These are phyloP conservation scores for Saccharata proteae DNA, from an alignment of 2,329 filamentous ascomycete genomes.

Conservation along the genomic window DNA sequence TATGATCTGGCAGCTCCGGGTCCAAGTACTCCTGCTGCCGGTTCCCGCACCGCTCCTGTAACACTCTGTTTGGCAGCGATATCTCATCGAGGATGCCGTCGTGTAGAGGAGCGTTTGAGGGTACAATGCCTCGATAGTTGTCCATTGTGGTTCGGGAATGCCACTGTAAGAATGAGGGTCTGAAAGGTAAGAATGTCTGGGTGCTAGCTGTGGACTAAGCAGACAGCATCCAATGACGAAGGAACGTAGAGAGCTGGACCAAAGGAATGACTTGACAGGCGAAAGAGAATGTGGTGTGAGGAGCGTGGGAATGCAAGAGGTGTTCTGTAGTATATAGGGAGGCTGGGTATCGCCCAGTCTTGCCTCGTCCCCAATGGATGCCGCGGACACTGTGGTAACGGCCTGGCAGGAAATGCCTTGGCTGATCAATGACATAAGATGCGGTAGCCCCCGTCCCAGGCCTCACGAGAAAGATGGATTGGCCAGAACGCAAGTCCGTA, in stretches of 20 bases:
- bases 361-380: slow-evolving; percentile 8
- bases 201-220: slow-evolving; percentile 16
- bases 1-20: slow-evolving; percentile 11
- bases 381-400: slow-evolving; percentile 8
- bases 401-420: slow-evolving; percentile 9
- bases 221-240: slow-evolving; percentile 17
- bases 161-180: slow-evolving; percentile 11
- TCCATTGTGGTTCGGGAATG: slow-evolving; percentile 11
- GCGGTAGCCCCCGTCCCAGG: slow-evolving; percentile 6
- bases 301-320: slow-evolving; percentile 22
- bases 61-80: slow-evolving; percentile 19
- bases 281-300: slow-evolving; percentile 20
- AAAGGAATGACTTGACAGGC: slow-evolving; percentile 31
- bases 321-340: slow-evolving; percentile 9
- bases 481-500: slow-evolving; percentile 7
- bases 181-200: slow-evolving; percentile 30
- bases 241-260: slow-evolving; percentile 31
- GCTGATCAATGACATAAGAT: slow-evolving; percentile 9
- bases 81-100: slow-evolving; percentile 13
- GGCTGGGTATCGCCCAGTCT: slow-evolving; percentile 9
- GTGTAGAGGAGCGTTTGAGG: slow-evolving; percentile 29
- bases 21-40: slow-evolving; percentile 22
- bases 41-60: slow-evolving; percentile 32
- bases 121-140: slow-evolving; percentile 26
- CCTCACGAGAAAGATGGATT: slow-evolving; percentile 8